phyloP scores from a whole-genome alignment of 768 basidiomycete genomes.

The Serendipita indica region DNA sequence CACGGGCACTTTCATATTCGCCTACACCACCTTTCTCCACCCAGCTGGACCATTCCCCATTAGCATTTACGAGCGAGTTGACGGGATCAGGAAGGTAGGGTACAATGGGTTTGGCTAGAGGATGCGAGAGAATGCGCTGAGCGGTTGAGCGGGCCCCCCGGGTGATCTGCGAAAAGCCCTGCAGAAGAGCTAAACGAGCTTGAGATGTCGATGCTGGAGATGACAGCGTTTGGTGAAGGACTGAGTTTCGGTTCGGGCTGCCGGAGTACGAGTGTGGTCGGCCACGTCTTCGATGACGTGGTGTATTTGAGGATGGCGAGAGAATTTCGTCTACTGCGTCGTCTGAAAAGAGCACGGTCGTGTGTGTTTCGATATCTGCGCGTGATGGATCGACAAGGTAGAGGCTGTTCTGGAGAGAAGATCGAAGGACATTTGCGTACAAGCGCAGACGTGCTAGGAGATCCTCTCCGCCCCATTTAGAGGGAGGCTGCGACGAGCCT shows the following conservation, averaged over 20 bases:
- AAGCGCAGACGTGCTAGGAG: conserved; percentile 58
- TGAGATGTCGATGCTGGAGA: conserved; percentile 42
- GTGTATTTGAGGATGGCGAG: conserved; percentile 60
- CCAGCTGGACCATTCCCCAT: conserved; percentile 83
- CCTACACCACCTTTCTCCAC: conserved; percentile 86
- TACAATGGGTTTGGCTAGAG: conserved; percentile 87
- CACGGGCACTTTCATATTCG: conserved; percentile 90
- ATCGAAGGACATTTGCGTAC: conserved; percentile 72
- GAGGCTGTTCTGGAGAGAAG: conserved; percentile 67
- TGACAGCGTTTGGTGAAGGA: conserved; percentile 58
- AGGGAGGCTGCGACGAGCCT: conserved; percentile 28
- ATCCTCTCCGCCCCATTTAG: conserved; percentile 80
- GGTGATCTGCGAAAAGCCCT: conserved; percentile 89
- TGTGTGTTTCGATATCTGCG: conserved; percentile 85
- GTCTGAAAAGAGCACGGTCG: conserved; percentile 68
- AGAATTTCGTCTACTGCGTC: conserved; percentile 81
- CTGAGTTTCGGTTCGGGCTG: conserved; percentile 53
- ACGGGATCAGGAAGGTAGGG: conserved; percentile 95
- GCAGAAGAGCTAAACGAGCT: conserved; percentile 69
- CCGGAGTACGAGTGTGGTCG: conserved; percentile 28
- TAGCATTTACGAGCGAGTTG: conserved; percentile 72
- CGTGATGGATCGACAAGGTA: conserved; percentile 88
- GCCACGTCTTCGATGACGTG: conserved; percentile 63
- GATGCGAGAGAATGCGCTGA: conserved; percentile 88
- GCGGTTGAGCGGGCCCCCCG: conserved; percentile 85